Base-by-base conservation (phyloP, 371 early-diverging fungal genomes). In the Mucor racemosus region DNA sequence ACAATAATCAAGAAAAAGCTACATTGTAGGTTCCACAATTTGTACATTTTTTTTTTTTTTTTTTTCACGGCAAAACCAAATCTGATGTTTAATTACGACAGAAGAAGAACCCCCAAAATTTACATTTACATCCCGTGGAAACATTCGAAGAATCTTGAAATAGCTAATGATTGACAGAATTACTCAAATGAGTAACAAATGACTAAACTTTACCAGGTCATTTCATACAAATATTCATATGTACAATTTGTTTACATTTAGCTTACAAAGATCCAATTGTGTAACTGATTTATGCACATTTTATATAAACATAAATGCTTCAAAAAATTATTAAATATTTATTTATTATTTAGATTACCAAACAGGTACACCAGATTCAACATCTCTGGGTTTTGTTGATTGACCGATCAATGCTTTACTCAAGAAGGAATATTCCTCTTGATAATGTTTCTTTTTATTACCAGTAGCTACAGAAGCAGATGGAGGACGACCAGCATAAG, bases 391-490 rank as follows among this genome's bases (percentile, higher is more conserved):
- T 71, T 86, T 85, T 39, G 78, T 79, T 39, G 84, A 75, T 67
- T 90, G 81, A 48, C 95, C 94, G 41, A 92, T 80, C 67, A 98
- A 84, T 10, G 98, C 98, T 73, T 92, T 85, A 59, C 88, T 84
- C 38, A 95, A 79, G 65, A 97, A 75, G 62, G 84, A 85, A 69
- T 93, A 88, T 77, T 98, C 98, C 81, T 98, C 96, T 65, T 91
- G 90, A 76, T 86, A 85, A 80, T 98, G 99, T 65, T 92, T 92
- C 90, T 95, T 96, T 90, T 97, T 96, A 84, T 95, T 91, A 71
- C 98, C 97, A 33, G 99, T 97, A 50, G 98, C 96, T 21, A 97
- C 96, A 5, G 97, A 93, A 58, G 95, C 97, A 57, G 93, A 90
- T 61, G 94, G 94, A 62, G 92, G 91, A 68, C 99, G 92, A 44